These are phyloP conservation scores for Aureoboletus auriporus DNA, from an alignment of 768 basidiomycete species.

Conservation along the genomic window DNA sequence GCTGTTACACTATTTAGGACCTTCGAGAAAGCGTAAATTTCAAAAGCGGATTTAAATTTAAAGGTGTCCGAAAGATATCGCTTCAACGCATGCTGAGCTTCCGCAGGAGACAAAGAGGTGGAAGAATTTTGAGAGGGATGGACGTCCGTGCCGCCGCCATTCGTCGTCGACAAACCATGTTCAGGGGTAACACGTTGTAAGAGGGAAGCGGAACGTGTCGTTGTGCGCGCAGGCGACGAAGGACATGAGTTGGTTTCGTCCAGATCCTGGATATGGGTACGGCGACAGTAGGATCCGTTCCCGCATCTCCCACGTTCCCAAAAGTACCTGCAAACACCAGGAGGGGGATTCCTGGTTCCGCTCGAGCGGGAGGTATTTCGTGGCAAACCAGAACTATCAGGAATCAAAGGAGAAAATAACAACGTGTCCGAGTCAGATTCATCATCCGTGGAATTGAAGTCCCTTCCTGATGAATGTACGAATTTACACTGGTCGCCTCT, in stretches of 20 bases:
- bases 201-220: constrained; percentile 12
- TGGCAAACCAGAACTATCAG: background rate
- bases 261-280: constrained; percentile 29
- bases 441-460: constrained; percentile 14
- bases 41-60: constrained; percentile 36
- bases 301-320: constrained; percentile 47
- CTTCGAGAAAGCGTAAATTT: constrained; percentile 45
- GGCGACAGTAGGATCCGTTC: constrained; percentile 44
- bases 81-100: constrained; percentile 44
- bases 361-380: background rate
- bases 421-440: no score
- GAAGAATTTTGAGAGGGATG: constrained; percentile 34
- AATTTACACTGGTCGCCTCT: constrained; percentile 39
- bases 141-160: constrained; percentile 39
- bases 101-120: constrained; percentile 36
- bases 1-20: constrained; percentile 35
- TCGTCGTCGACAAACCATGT: constrained; percentile 41
- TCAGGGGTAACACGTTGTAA: constrained; percentile 34
- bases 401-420: no score
- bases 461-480: constrained; percentile 15
- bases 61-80: constrained; percentile 41
- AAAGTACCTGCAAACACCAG: constrained; percentile 43
- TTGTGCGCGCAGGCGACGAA: background rate
- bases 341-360: constrained; percentile 10
- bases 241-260: no score